Conservation (phyloP, 2,329 filamentous ascomycete species). For the Fusarium chaquense region DNA sequence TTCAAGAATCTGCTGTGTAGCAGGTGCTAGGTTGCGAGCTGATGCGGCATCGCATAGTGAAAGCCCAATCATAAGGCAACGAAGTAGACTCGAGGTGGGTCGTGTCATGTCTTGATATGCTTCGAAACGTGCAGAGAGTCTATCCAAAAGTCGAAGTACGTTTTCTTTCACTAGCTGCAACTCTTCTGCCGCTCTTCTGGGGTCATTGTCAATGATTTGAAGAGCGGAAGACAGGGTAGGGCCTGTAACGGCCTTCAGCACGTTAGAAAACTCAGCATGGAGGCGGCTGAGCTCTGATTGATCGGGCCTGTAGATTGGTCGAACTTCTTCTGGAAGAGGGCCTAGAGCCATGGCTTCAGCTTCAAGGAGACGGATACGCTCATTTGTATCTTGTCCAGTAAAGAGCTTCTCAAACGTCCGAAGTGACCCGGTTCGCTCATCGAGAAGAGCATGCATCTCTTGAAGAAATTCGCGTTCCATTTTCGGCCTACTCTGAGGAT, state of each 20-base stretch:
- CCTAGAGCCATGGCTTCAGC: conserved; percentile 74
- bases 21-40: conserved; percentile 57
- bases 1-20: conserved; percentile 55
- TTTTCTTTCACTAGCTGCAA: conserved; percentile 66
- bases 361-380: conserved; percentile 73
- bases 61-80: conserved; percentile 81
- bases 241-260: conserved; percentile 73
- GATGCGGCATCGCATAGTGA: conserved; percentile 65
- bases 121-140: conserved; percentile 77
- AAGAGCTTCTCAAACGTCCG: conserved; percentile 73
- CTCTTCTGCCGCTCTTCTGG: conserved; percentile 50
- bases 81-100: conserved; percentile 82
- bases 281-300: conserved; percentile 76
- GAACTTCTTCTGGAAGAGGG: conserved; percentile 71
- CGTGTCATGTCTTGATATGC: conserved; percentile 87
- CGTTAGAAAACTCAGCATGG: conserved; percentile 85
- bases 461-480: conserved; percentile 72
- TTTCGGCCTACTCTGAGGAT: conserved; percentile 76
- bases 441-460: conserved; percentile 67
- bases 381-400: conserved; percentile 74
- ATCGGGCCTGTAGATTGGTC: conserved; percentile 77
- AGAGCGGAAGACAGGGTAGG: conserved; percentile 57
- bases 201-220: conserved; percentile 42
- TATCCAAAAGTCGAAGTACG: conserved; percentile 75
- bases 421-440: conserved; percentile 69